Base-by-base conservation (phyloP, 2,329 filamentous ascomycete species). In the Aspergillus sp. region DNA sequence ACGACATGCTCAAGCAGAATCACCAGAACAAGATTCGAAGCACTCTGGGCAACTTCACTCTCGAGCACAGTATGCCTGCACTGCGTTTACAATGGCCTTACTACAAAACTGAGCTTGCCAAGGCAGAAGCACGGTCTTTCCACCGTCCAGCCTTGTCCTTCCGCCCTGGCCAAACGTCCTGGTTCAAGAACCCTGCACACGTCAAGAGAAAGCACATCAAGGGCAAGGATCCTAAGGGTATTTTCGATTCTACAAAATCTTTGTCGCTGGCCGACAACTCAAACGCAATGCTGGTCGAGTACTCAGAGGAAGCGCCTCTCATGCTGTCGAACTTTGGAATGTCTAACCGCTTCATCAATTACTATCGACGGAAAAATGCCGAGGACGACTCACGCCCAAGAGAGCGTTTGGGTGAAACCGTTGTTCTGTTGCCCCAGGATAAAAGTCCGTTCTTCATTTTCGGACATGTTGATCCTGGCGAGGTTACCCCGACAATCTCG, bases 251-350 rank as follows among this genome's bases (percentile, higher is more conserved):
- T 19, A 88, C 90, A 1, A 88, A 86, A 62, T 87, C 95, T 58
- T 75, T 98, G 15, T 89, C 87, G 22, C 75, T 96, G 58, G 86
- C 82, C 53, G 93, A 98, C 67, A 96, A 95, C 63, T 90, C 91
- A 0, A 86, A 84, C 38, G 84, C 89, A 17, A 79, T 96, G 4
- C 79, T 98, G 12, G 85, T 97, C 30, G 93, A 98, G 68, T 98
- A 98, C 66, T 94, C 89, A 7, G 93, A 98, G 68, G 90, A 96
- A 61, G 85, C 89, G 53, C 93, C 93, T 0, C 86, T 85, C 7
- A 89, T 95, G 50, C 74, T 98, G 52, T 96, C 91, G 39, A 96
- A 95, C 63, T 95, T 96, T 61, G 93, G 91, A 55, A 98, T 98
- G 93, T 90, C 90, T 45, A 95, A 86, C 66, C 86, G 90, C 46